Base-by-base conservation (phyloP, 805 yeast genomes). In the Candida saitoana region DNA sequence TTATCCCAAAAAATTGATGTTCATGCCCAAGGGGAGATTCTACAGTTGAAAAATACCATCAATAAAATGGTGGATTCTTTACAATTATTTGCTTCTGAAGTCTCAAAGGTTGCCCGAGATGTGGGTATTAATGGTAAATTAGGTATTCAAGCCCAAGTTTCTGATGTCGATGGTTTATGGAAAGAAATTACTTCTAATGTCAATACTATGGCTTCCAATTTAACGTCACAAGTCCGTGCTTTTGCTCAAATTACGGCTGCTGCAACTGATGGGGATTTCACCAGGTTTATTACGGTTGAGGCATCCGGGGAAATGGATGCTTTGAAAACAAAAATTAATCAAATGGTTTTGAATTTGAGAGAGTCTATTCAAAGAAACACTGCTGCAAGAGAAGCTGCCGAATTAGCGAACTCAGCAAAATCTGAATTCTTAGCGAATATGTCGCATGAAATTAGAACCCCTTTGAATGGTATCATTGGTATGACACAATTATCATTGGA, bases 321-420 rank as follows among this genome's bases (percentile, higher is more conserved):
- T 2, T 69, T 77, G 55, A 77, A 77, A 54, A 77, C 82, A 1
- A 77, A 77, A 55, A 77, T 77, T 53, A 77, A 84, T 61, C 90
- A 83, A 69, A 84, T 84, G 93, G 95, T 87, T 59, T 76, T 84
- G 51, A 85, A 87, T 55, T 72, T 87, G 57, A 76, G 95, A 61
- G 96, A 87, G 57, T 84, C 93, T 3, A 87, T 87, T 59, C 95
- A 87, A 64, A 79, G 95, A 60, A 87, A 87, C 57, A 87, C 96
- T 0, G 93, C 91, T 8, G 96, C 96, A 1, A 80, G 96, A 65
- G 96, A 87, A 63, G 96, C 96, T 29, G 96, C 96, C 30, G 96
- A 87, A 57, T 71, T 87, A 52, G 96, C 96, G 4, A 87, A 87
- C 61, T 75, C 86, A 51, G 88, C 96, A 3, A 87, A 87, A 62